These are phyloP conservation scores for Diaporthe helianthi DNA, from an alignment of 2,329 filamentous ascomycete genomes.

Conservation along the genomic window DNA sequence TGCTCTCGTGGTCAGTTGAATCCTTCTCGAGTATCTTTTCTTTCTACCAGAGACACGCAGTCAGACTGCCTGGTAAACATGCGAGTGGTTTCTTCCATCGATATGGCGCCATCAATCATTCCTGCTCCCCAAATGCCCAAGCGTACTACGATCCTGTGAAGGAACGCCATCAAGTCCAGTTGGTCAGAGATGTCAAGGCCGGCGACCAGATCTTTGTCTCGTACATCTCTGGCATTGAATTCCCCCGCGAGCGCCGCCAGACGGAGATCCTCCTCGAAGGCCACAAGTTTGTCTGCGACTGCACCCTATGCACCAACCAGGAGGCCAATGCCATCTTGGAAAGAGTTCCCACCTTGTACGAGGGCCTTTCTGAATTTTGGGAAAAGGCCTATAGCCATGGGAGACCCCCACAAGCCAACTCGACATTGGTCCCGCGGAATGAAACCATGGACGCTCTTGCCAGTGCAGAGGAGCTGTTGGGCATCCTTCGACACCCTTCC, in stretches of 20 bases:
- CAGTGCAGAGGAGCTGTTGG: conserved; percentile 3
- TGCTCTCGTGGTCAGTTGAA: neutral
- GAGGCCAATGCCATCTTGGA: neutral
- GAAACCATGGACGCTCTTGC: neutral
- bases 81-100: conserved; percentile 16
- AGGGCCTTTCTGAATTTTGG: neutral
- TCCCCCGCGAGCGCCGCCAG: neutral
- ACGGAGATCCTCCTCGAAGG: neutral
- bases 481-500: conserved; percentile 14
- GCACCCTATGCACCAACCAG: conserved; percentile 3
- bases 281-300: conserved; percentile 17
- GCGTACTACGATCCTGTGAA: conserved; percentile 33
- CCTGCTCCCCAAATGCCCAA: conserved; percentile 36
- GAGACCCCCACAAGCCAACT: neutral
- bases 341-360: neutral
- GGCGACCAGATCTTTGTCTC: conserved; percentile 35
- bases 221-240: conserved; percentile 1
- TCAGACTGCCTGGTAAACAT: neutral
- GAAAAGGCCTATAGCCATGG: neutral
- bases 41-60: neutral
- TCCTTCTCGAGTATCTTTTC: conserved; percentile 9
- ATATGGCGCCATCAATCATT: conserved; percentile 35
- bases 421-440: neutral
- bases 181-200: conserved; percentile 32
- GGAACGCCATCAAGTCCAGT: conserved; percentile 34